These are phyloP conservation scores for Coemansia sp. DNA, from an alignment of 192 early-diverging fungal genomes.

Conservation along the genomic window DNA sequence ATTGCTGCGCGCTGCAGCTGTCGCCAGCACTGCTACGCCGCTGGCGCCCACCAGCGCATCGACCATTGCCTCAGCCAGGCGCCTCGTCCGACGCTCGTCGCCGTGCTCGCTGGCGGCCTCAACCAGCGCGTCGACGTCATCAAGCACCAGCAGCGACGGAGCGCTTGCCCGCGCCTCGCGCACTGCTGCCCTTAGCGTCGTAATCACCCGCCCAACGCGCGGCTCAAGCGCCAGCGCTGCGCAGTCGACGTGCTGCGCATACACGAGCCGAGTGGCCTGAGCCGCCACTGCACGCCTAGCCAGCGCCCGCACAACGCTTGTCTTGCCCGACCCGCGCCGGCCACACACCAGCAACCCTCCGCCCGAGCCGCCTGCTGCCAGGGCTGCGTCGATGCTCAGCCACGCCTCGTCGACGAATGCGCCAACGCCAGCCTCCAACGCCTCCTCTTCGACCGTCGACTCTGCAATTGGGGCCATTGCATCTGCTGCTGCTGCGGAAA, in stretches of 20 bases:
- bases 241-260: conserved; percentile 33
- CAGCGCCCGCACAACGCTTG: conserved; percentile 63
- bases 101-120: conserved; percentile 45
- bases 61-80: conserved; percentile 26
- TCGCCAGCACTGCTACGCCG: conserved; percentile 40
- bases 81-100: conserved; percentile 22
- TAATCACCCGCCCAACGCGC: conserved; percentile 13
- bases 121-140: conserved; percentile 49
- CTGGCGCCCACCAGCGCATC: background rate
- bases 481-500: background rate
- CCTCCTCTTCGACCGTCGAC: background rate
- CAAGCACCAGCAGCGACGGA: conserved; percentile 49
- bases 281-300: background rate
- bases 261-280: conserved; percentile 31
- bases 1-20: conserved; percentile 29
- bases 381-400: conserved; percentile 29
- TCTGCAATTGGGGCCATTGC: background rate
- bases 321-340: conserved; percentile 76
- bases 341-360: conserved; percentile 72
- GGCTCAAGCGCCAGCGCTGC: conserved; percentile 27
- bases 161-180: conserved; percentile 16
- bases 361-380: conserved; percentile 21
- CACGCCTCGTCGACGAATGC: conserved; percentile 35
- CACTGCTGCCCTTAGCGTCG: conserved; percentile 18
- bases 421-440: conserved; percentile 28